Evolutionary conservation across 2,329 filamentous ascomycete species (phyloP), one percentile per base, ranked within the genome.

Genomic region (Alternaria arborescens): DNA sequence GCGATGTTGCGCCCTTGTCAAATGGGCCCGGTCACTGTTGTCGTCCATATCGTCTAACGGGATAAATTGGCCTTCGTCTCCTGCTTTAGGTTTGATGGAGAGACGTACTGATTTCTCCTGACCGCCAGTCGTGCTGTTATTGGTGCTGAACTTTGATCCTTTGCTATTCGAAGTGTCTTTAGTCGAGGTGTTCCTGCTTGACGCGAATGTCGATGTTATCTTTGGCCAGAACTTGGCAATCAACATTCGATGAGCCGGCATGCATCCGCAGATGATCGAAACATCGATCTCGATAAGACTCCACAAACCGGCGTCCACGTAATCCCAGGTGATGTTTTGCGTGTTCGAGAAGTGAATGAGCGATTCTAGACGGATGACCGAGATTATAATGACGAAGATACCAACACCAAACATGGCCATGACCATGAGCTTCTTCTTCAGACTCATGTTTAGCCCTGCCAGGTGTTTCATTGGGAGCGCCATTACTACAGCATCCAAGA

Each of bases 271-370:
- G 56, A 80, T 67, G 32, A 79, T 67, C 1, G 58, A 62, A 4
- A 72, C 60, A 22, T 71, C 61, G 5, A 68, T 71, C 66, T 82
- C 80, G 11, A 81, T 67, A 6, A 77, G 65, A 53, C 74, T 78
- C 80, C 80, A 82, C 57, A 78, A 77, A 5, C 74, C 70, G 8
- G 79, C 75, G 8, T 76, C 74, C 5, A 76, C 72, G 61, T 80
- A 79, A 55, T 80, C 78, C 74, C 77, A 79, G 3, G 69, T 71
- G 44, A 80, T 62, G 64, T 83, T 82, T 3, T 72, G 40, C 2
- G 80, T 79, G 30, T 73, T 79, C 16, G 78, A 76, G 60, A 83
- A 82, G 38, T 75, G 64, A 32, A 82, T 73, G 16, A 82, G 71
- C 2, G 78, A 78, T 8, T 76, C 71, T 4, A 83, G 62, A 3